phyloP scores from a whole-genome alignment of 495 filamentous ascomycete species.

The Pyronema domesticum region DNA sequence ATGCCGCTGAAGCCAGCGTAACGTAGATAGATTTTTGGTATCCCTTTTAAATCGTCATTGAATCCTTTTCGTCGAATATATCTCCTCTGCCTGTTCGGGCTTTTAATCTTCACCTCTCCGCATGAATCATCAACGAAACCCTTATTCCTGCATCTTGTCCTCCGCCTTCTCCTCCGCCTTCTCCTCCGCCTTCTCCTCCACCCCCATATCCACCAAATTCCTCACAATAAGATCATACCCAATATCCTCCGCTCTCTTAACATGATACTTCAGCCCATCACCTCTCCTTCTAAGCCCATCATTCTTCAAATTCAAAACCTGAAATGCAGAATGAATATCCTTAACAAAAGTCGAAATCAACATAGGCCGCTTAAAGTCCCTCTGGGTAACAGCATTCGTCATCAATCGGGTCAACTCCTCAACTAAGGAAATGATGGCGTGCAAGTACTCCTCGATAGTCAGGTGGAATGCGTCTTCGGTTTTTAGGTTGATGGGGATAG shows the following conservation, averaged over 20 bases:
- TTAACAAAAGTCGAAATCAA: slow-evolving; percentile 85
- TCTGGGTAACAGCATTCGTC: slow-evolving; percentile 90
- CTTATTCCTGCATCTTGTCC: too few relatives aligned
- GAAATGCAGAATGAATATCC: slow-evolving; percentile 86
- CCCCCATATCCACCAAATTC: slow-evolving; percentile 39
- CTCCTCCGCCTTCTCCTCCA: too few relatives aligned
- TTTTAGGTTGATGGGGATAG: slow-evolving; percentile 86
- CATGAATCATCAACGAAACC: too few relatives aligned
- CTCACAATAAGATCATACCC: slow-evolving; percentile 85
- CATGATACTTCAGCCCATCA: slow-evolving; percentile 84
- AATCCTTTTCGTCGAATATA: too few relatives aligned
- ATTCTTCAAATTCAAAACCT: slow-evolving; percentile 93
- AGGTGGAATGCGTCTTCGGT: slow-evolving; percentile 80
- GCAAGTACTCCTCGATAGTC: slow-evolving; percentile 91
- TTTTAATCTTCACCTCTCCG: too few relatives aligned
- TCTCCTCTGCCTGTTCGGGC: too few relatives aligned
- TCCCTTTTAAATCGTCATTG: too few relatives aligned
- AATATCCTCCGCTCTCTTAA: slow-evolving; percentile 95
- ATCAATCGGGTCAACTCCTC: slow-evolving; percentile 79
- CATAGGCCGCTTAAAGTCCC: slow-evolving; percentile 66
- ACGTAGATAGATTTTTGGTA: too few relatives aligned
- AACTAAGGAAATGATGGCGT: slow-evolving; percentile 64
- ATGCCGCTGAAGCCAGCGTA: too few relatives aligned
- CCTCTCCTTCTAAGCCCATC: slow-evolving; percentile 71
- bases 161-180: too few relatives aligned